These are phyloP conservation scores for Fusarium sp. DNA, from an alignment of 2,329 filamentous ascomycete species.

Conservation along the genomic window DNA sequence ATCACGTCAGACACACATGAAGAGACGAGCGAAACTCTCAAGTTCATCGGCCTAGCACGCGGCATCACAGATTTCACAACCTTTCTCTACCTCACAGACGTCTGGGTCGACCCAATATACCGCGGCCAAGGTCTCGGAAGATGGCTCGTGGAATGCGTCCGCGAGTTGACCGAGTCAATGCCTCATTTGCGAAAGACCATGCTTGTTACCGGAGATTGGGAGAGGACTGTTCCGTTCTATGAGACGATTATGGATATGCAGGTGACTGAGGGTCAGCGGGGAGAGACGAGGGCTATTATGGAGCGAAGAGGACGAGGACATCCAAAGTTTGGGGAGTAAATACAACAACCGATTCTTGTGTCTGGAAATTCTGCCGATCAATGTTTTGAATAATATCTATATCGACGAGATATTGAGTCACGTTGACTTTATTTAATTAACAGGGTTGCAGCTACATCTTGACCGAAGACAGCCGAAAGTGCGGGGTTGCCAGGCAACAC, in stretches of 20 bases:
- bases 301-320: constrained; percentile 42
- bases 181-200: constrained; percentile 67
- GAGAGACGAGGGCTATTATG: constrained; percentile 43
- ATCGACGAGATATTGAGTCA: too few species aligned
- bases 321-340: constrained; percentile 27
- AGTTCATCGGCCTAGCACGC: constrained; percentile 55
- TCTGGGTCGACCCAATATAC: constrained; percentile 68
- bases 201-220: constrained; percentile 59
- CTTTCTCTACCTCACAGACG: constrained; percentile 72
- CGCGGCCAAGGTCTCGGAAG: constrained; percentile 69
- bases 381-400: too few species aligned
- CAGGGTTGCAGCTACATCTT: not conserved
- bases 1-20: too few species aligned
- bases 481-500: not conserved
- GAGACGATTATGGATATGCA: constrained; percentile 50
- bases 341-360: too few species aligned
- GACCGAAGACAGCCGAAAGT: constrained; percentile 2
- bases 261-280: constrained; percentile 38
- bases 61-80: constrained; percentile 75
- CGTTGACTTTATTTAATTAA: too few species aligned
- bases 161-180: constrained; percentile 65
- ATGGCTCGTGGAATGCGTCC: constrained; percentile 70
- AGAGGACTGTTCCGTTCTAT: constrained; percentile 52
- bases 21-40: not conserved
- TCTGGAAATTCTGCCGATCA: too few species aligned